Base-by-base conservation (phyloP, 2,329 filamentous ascomycete species). In the Phoma sp. region DNA sequence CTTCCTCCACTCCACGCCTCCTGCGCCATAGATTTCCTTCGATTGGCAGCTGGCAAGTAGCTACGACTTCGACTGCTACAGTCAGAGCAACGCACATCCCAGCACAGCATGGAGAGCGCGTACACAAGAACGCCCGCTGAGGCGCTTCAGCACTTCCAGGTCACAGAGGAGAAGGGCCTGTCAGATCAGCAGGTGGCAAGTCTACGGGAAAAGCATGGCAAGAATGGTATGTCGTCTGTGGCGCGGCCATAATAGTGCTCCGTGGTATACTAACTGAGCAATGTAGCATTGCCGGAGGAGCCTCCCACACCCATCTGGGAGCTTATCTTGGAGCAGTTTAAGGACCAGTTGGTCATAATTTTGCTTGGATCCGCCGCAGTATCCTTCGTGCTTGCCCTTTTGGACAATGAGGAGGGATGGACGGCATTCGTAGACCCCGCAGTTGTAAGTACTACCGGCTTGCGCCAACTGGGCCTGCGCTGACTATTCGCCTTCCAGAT, bases 311-410 rank as follows among this genome's bases (percentile, higher is more conserved):
- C 95, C 35, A 75, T 99, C 42, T 99, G 93, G 95, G 86, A 98
- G 78, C 87, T 99, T 60, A 91, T 99, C 51, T 84, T 99, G 55
- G 95, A 99, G 79, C 95, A 99, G 76, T 99, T 99, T 84, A 97
- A 99, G 78, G 95, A 99, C 74, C 95, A 99, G 77, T 86, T 99
- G 42, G 95, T 99, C 64, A 85, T 99, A 48, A 99, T 99, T 66
- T 83, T 99, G 22, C 85, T 99, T 44, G 95, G 87, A 49, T 98
- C 93, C 33, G 95, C 95, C 9, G 91, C 89, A 18, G 88, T 99
- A 32, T 98, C 95, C 2, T 98, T 99, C 73, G 86, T 93, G 24
- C 82, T 99, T 58, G 95, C 95, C 24, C 83, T 99, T 10, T 92
- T 99, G 65, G 95, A 99, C 74, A 89, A 95, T 39, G 90, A 90